These are phyloP conservation scores for Hortiboletus flavorubellus DNA, from an alignment of 768 basidiomycete genomes.

Conservation along the genomic window DNA sequence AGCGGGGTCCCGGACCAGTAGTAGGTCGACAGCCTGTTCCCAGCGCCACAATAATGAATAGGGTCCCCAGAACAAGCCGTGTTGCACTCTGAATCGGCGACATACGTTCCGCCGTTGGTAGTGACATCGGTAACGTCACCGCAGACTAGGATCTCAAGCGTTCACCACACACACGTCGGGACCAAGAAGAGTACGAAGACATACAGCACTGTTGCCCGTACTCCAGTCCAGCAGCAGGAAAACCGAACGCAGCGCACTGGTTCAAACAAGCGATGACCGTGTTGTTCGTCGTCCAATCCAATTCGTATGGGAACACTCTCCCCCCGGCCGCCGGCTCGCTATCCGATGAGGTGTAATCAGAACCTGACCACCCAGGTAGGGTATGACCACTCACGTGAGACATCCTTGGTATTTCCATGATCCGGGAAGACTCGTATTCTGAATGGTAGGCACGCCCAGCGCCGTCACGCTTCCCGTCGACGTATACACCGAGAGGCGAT, in stretches of 20 bases:
- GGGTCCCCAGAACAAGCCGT: slow-evolving; percentile 69
- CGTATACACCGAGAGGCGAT: slow-evolving; percentile 68
- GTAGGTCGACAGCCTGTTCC: slow-evolving; percentile 51
- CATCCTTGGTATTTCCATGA: slow-evolving; percentile 67
- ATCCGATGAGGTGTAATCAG: background rate
- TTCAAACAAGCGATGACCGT: slow-evolving; percentile 61
- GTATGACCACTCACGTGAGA: slow-evolving; percentile 44
- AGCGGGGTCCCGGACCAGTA: slow-evolving; percentile 47
- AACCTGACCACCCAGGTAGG: background rate
- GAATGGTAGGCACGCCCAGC: slow-evolving; percentile 55
- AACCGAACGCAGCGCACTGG: slow-evolving; percentile 71
- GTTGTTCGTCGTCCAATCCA: slow-evolving; percentile 58
- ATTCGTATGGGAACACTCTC: slow-evolving; percentile 59
- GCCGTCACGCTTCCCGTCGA: slow-evolving; percentile 47
- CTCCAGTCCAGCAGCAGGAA: slow-evolving; percentile 66
- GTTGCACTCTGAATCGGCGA: slow-evolving; percentile 38
- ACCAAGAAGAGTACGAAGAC: slow-evolving; percentile 23
- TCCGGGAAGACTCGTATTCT: slow-evolving; percentile 57
- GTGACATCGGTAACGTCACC: slow-evolving; percentile 61
- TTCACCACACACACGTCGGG: background rate
- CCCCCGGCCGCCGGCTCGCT: slow-evolving; percentile 46
- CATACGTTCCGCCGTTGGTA: slow-evolving; percentile 30
- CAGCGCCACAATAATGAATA: slow-evolving; percentile 63
- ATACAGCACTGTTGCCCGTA: slow-evolving; percentile 72
- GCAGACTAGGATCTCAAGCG: slow-evolving; percentile 45